phyloP scores from a whole-genome alignment of 2,329 filamentous ascomycete species.

The Xylariaceae sp. region DNA sequence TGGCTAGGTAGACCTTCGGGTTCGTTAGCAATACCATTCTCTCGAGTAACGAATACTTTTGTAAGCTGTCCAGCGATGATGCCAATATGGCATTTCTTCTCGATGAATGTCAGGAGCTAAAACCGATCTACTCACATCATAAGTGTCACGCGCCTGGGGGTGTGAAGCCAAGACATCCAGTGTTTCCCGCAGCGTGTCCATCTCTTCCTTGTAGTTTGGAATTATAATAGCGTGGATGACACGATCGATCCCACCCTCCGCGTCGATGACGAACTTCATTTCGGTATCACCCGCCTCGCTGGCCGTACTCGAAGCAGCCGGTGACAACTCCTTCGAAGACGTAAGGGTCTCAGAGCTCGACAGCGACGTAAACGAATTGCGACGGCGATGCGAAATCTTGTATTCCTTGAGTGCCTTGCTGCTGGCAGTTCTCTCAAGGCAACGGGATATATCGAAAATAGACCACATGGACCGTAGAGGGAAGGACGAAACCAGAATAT shows the following conservation, averaged over 20 bases:
- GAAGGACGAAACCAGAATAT: constrained; percentile 60
- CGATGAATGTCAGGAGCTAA: neutral
- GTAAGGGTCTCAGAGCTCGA: constrained; percentile 54
- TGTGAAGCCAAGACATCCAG: constrained; percentile 66
- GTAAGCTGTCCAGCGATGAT: neutral
- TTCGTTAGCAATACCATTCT: constrained; percentile 11
- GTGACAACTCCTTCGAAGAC: constrained; percentile 40
- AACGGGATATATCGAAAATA: constrained; percentile 53
- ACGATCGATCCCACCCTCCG: constrained; percentile 40
- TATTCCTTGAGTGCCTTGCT: constrained; percentile 46
- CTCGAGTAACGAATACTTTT: neutral
- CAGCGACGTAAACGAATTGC: constrained; percentile 51
- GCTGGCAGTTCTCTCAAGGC: constrained; percentile 44
- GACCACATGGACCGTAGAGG: constrained; percentile 60
- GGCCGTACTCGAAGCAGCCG: constrained; percentile 42
- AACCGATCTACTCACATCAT: constrained; percentile 57
- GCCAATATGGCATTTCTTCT: neutral
- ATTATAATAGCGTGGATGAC: constrained; percentile 65
- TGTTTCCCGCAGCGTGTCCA: constrained; percentile 64
- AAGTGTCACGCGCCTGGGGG: constrained; percentile 57
- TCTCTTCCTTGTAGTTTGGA: constrained; percentile 71
- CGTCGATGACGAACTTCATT: constrained; percentile 44
- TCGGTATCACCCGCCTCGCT: constrained; percentile 52
- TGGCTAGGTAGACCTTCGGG: constrained; percentile 62
- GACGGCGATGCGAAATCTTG: constrained; percentile 45